These are phyloP conservation scores for Gonapodya prolifera DNA, from an alignment of 192 early-diverging fungal species.

Conservation along the genomic window DNA sequence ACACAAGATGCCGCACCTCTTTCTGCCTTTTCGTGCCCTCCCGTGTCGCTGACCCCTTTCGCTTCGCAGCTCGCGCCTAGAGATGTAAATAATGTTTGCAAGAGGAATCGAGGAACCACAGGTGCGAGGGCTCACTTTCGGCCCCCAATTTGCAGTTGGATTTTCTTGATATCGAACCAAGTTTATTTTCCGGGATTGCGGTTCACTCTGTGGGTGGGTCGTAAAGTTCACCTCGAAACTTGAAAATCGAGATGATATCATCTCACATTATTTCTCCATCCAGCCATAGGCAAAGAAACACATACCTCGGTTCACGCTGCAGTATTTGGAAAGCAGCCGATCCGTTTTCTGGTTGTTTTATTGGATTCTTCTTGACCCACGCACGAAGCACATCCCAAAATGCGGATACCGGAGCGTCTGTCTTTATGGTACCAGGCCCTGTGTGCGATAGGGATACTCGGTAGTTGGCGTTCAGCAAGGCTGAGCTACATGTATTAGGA, in stretches of 20 bases:
- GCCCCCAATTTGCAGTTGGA: constrained; percentile 94
- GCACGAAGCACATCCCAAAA: constrained; percentile 88
- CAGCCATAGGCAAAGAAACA: neutral
- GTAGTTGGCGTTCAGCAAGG: constrained; percentile 82
- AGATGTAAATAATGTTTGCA: neutral
- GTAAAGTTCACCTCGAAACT: constrained; percentile 61
- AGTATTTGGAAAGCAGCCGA: constrained; percentile 61
- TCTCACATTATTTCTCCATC: too few species aligned
- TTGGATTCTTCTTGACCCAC: constrained; percentile 59
- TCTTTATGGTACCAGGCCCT: constrained; percentile 70
- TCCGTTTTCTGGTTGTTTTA: constrained; percentile 51
- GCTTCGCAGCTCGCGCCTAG: neutral
- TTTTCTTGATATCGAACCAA: constrained; percentile 92
- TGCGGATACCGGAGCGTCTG: constrained; percentile 68
- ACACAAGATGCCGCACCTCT: neutral
- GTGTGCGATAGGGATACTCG: constrained; percentile 80
- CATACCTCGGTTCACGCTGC: constrained; percentile 9
- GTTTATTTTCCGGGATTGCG: constrained; percentile 62
- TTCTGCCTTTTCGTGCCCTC: neutral
- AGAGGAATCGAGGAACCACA: neutral
- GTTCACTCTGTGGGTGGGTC: constrained; percentile 53
- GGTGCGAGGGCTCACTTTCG: constrained; percentile 53
- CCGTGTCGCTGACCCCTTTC: neutral
- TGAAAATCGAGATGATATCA: too few species aligned
- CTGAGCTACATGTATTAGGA: constrained; percentile 46